Conservation (phyloP, 176 grass and related monocot species). For the Hordeum marinum region DNA sequence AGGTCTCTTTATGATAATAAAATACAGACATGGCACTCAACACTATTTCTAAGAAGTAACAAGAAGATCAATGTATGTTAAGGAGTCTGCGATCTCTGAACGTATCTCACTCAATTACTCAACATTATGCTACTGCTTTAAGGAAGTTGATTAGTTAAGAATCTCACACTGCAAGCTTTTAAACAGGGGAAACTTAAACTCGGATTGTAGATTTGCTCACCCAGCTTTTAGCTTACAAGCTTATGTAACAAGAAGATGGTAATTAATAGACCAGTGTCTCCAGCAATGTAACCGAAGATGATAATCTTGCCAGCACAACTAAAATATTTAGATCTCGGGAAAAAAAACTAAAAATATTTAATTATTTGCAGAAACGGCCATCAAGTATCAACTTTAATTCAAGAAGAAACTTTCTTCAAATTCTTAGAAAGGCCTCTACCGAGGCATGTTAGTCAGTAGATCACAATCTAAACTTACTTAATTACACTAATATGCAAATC, state of each 20-base stretch:
- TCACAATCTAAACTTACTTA: background rate
- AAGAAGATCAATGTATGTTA: background rate
- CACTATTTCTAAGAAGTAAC: background rate
- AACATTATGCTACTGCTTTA: background rate
- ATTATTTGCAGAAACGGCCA: background rate
- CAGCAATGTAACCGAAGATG: background rate
- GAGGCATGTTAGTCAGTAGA: background rate
- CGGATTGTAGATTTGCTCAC: background rate
- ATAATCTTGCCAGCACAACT: background rate
- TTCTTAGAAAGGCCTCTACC: background rate
- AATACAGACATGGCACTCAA: background rate
- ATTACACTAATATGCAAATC: background rate
- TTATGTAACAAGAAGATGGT: background rate
- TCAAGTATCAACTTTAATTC: background rate
- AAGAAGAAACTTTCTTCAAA: background rate
- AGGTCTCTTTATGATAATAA: background rate
- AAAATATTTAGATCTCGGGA: background rate
- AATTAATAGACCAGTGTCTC: background rate
- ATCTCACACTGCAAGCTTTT: background rate
- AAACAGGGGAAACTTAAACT: background rate
- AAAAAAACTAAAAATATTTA: background rate
- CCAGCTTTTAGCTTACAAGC: background rate
- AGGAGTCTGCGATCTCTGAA: background rate
- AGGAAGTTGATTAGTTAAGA: background rate
- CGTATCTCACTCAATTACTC: background rate